Conservation (phyloP, 1,139 yeast genomes). For the Geotrichum armillariae region DNA sequence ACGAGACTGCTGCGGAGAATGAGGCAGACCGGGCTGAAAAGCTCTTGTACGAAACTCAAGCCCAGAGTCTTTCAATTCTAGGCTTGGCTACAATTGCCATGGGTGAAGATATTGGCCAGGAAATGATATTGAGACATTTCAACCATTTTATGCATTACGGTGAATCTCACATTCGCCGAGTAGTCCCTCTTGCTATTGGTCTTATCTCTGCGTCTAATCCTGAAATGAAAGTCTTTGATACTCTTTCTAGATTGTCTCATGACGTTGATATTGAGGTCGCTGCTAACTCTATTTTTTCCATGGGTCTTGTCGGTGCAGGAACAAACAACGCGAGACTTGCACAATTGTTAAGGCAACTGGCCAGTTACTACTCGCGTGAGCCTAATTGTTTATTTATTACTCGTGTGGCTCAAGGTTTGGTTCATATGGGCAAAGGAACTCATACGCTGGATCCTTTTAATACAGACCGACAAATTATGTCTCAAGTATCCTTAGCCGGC, state of each 20-base stretch:
- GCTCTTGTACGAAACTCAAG: slow-evolving; percentile 51
- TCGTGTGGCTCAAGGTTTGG: slow-evolving; percentile 90
- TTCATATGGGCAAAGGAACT: slow-evolving; percentile 96
- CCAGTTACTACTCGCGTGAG: slow-evolving; percentile 88
- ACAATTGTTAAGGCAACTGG: slow-evolving; percentile 90
- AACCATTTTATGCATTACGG: slow-evolving; percentile 98
- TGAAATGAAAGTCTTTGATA: slow-evolving; percentile 96
- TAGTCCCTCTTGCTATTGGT: slow-evolving; percentile 98
- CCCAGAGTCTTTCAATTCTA: slow-evolving; percentile 87
- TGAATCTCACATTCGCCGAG: slow-evolving; percentile 83
- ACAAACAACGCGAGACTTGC: slow-evolving; percentile 98
- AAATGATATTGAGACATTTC: slow-evolving; percentile 95
- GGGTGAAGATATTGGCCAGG: slow-evolving; percentile 98
- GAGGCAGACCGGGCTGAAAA: slow-evolving; percentile 42
- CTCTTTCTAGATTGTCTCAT: slow-evolving; percentile 93
- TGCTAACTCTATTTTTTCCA: slow-evolving; percentile 88
- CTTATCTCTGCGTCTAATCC: slow-evolving; percentile 91
- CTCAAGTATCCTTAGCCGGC: slow-evolving; percentile 89
- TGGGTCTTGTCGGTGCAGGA: slow-evolving; percentile 99
- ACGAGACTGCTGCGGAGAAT: slow-evolving; percentile 23
- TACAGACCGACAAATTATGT: slow-evolving; percentile 82
- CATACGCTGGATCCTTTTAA: slow-evolving; percentile 86
- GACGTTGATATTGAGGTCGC: slow-evolving; percentile 95
- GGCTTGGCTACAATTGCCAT: slow-evolving; percentile 94
- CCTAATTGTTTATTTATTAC: slow-evolving; percentile 91